Conservation (phyloP, 2,329 filamentous ascomycete genomes). For the Colletotrichum cereale region DNA sequence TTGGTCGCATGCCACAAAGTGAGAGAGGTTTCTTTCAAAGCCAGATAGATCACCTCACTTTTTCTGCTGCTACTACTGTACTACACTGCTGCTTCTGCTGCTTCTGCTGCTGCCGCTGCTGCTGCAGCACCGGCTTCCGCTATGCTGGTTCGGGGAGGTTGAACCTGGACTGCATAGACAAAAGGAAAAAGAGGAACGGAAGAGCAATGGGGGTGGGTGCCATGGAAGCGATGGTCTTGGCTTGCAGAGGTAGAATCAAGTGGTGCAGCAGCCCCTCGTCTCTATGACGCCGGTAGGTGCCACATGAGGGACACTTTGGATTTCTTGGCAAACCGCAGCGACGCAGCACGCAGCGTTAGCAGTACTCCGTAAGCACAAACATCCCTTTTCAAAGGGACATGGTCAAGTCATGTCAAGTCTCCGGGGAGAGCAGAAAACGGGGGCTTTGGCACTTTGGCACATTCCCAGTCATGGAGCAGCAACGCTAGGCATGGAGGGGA, state of each 20-base stretch:
- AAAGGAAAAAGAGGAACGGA: neutral
- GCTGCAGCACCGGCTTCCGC: neutral
- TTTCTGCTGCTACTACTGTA: neutral
- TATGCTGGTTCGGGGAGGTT: neutral
- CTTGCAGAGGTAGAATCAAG: slow-evolving; percentile 29
- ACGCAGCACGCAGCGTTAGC: neutral
- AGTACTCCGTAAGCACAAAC: too few species aligned
- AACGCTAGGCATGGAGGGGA: neutral
- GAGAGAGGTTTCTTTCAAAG: neutral
- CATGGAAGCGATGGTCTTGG: slow-evolving; percentile 31
- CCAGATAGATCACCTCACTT: neutral
- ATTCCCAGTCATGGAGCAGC: neutral
- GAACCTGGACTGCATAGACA: neutral
- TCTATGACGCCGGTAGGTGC: slow-evolving; percentile 35
- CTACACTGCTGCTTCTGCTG: neutral
- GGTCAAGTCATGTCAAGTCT: neutral
- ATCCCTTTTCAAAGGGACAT: too few species aligned
- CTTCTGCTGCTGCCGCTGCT: neutral
- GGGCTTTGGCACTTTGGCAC: too few species aligned
- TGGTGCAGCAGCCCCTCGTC: slow-evolving; percentile 33
- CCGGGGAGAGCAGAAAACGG: too few species aligned
- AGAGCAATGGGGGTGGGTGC: slow-evolving; percentile 4
- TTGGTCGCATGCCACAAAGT: too few species aligned
- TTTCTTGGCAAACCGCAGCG: slow-evolving; percentile 6
- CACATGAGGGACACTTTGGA: slow-evolving; percentile 3